A percentile compares a stretch with the other conserved stretches of the same genome.
phyloP scores from a whole-genome alignment of 257 asterid genomes.

The Haberlea rhodopensis region DNA sequence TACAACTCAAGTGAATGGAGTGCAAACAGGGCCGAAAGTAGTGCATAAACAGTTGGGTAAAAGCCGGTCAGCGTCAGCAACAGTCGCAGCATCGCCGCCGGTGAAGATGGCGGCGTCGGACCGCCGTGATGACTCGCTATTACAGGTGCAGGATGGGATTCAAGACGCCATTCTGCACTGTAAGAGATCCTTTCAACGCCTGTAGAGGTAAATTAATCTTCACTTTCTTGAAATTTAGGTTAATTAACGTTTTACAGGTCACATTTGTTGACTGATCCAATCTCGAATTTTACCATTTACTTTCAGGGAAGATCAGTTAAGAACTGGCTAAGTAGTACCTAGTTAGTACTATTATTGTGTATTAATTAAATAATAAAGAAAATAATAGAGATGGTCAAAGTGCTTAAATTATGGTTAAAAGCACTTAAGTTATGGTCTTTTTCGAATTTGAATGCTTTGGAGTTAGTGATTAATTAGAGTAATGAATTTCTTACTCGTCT shows the following conservation, averaged over 20 bases:
- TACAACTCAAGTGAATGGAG: slow-evolving; percentile 46
- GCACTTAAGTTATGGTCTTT: slow-evolving; percentile 30
- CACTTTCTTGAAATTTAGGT: background rate
- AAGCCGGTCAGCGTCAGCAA: slow-evolving; percentile 71
- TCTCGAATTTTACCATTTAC: too few species aligned
- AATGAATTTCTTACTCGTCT: slow-evolving; percentile 40
- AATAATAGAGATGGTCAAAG: slow-evolving; percentile 37
- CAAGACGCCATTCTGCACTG: slow-evolving; percentile 88
- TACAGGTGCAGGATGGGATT: slow-evolving; percentile 83
- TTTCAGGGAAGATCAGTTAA: background rate
- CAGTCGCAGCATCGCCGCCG: slow-evolving; percentile 34
- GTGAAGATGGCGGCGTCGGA: slow-evolving; percentile 29
- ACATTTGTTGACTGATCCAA: background rate
- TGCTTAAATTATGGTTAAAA: slow-evolving; percentile 29
- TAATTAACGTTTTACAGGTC: background rate
- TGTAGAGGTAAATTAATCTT: slow-evolving; percentile 46
- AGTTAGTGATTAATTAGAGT: slow-evolving; percentile 41
- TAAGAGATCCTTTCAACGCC: slow-evolving; percentile 76
- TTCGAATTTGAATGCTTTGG: slow-evolving; percentile 29
- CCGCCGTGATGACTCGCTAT: slow-evolving; percentile 75
- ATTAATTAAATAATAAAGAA: slow-evolving; percentile 16
- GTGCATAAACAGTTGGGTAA: slow-evolving; percentile 64
- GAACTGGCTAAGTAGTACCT: background rate
- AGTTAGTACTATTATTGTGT: slow-evolving; percentile 17
- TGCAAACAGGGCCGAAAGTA: slow-evolving; percentile 61